These are phyloP conservation scores for Tricholoma sp. DNA, from an alignment of 768 basidiomycete genomes.

Conservation along the genomic window DNA sequence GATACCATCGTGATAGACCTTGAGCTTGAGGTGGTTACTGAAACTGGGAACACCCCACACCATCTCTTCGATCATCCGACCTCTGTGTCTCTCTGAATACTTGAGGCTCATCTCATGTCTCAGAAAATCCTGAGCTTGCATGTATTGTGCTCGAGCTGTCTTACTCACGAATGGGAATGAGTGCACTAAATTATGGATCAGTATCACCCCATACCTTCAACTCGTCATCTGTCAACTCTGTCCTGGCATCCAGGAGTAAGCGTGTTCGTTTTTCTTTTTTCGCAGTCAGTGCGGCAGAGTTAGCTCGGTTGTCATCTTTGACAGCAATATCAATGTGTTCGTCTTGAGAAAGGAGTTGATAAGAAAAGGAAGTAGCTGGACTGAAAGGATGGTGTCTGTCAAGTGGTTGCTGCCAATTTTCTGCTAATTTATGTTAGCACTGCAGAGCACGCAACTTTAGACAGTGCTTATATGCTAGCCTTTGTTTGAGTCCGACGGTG, in stretches of 20 bases:
- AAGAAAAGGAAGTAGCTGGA: slow-evolving; percentile 35
- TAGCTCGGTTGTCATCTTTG: slow-evolving; percentile 17
- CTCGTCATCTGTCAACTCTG: slow-evolving; percentile 79
- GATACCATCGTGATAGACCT: neutral
- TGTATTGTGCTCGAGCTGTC: slow-evolving; percentile 62
- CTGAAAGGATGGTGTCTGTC: slow-evolving; percentile 13
- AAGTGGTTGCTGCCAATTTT: neutral
- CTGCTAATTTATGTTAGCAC: neutral
- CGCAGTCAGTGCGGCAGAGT: slow-evolving; percentile 3
- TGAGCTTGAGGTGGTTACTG: slow-evolving; percentile 32
- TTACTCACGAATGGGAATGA: slow-evolving; percentile 18
- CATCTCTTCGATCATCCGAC: slow-evolving; percentile 52
- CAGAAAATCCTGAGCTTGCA: slow-evolving; percentile 53
- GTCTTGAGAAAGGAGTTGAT: slow-evolving; percentile 38
- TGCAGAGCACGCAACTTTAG: neutral
- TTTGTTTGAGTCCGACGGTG: slow-evolving; percentile 12
- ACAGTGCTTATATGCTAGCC: neutral
- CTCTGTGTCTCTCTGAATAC: slow-evolving; percentile 50
- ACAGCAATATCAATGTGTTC: slow-evolving; percentile 26
- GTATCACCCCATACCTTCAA: slow-evolving; percentile 46
- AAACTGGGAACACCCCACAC: slow-evolving; percentile 62
- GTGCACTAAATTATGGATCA: neutral
- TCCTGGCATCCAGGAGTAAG: slow-evolving; percentile 63
- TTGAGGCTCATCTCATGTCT: slow-evolving; percentile 48
- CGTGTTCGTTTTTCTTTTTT: slow-evolving; percentile 46